These are phyloP conservation scores for Aureobasidium uvarum DNA, from an alignment of 2,329 filamentous ascomycete genomes.

Conservation along the genomic window DNA sequence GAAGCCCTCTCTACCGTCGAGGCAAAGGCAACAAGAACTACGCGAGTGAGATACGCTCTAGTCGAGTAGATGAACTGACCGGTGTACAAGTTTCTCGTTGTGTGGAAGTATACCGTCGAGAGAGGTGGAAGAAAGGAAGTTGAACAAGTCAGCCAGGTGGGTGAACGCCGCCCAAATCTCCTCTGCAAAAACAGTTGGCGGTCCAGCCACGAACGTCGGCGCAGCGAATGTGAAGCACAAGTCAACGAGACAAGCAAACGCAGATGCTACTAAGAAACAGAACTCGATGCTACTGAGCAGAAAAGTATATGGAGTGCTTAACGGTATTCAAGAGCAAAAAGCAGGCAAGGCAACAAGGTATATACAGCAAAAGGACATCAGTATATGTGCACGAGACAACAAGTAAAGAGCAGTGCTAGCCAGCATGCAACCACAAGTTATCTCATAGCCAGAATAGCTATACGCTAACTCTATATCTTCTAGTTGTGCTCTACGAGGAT, in stretches of 20 bases:
- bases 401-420: neutral
- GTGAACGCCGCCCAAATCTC: neutral
- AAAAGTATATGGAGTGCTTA: neutral
- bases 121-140: neutral
- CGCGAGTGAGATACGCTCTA: neutral
- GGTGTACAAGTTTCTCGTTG: neutral
- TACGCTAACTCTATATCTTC: too few species aligned
- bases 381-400: neutral
- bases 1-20: neutral
- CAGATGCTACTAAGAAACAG: neutral
- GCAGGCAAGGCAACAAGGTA: neutral
- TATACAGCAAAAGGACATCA: neutral
- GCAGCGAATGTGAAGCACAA: neutral
- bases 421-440: neutral
- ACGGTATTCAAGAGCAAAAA: neutral
- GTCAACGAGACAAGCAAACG: neutral
- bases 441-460: too few species aligned
- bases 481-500: too few species aligned
- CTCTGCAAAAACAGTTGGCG: neutral
- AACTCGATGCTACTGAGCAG: neutral
- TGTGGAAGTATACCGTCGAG: neutral
- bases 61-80: neutral
- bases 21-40: neutral
- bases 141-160: neutral
- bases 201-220: neutral